Evolutionary conservation across 1,139 yeast genomes (phyloP), one percentile per base, ranked within the genome.

Genomic region (Blastobotrys proliferans): DNA sequence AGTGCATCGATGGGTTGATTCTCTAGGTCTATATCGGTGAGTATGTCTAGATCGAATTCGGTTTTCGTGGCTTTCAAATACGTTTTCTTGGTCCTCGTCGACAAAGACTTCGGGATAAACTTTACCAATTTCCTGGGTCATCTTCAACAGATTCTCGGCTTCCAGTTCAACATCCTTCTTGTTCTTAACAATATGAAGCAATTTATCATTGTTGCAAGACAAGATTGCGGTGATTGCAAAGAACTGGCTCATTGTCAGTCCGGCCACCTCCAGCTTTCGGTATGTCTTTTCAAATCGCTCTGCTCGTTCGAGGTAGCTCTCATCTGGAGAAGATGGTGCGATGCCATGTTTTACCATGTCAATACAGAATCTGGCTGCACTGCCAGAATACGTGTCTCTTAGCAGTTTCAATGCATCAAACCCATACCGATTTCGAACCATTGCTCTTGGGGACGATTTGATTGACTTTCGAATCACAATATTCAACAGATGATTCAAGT

Each of bases 1-100:
- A 5, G 46, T 43, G 24, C 46, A 43, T 19, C 46, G 33, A 28
- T 43, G 46, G 13, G 43, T 33, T n/a, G 46, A 43, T 19, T 43
- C 46, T 25, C 46, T 32, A 3, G 46, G 46, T 17, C 46, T 16
- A 26, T 41, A 41, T 10, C 45, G 41, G 20, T 41, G 38, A 3
- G 40, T 40, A 16, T 39, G 40, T 20, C 38, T 28, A 22, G 41
- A 44, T 32, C 44, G 20, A 13, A 40, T 16, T 18, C 41, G 32
- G 27, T 41, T 41, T 14, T 44, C 47, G 11, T 32, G 43, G 10
- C 44, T 10, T 30, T 44, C 47, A 28, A 37, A 41, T 17, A 18
- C 47, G 19, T 44, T 33, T 21, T 44, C 47, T 11, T 25, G 38
- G 20, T 36, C 41, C 26, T 26, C 44, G 31, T 44, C 47, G 21